A percentile compares a stretch with the other conserved stretches of the same genome.
These are phyloP conservation scores for Nemophila menziesii DNA, from an alignment of 257 asterid species.

Conservation along the genomic window DNA sequence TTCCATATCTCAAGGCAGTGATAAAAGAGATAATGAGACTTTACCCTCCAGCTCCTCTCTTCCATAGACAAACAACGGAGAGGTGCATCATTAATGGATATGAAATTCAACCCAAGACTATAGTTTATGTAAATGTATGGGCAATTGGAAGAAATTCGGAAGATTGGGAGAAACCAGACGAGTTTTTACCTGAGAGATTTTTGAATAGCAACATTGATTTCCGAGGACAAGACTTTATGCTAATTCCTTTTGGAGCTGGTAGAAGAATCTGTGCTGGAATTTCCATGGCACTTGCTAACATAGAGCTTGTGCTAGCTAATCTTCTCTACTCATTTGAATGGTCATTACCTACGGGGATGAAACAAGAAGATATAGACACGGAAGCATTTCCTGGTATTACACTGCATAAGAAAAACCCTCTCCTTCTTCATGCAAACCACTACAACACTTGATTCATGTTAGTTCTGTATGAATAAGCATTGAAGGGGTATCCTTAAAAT, in stretches of 20 bases:
- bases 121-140: background rate
- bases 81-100: background rate
- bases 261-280: constrained; percentile 2
- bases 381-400: background rate
- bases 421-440: too few species aligned
- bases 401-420: constrained; percentile 2
- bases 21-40: constrained; percentile 25
- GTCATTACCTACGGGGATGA: background rate
- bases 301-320: background rate
- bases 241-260: constrained; percentile 1
- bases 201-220: background rate
- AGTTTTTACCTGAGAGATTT: background rate
- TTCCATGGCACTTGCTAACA: background rate
- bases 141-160: background rate
- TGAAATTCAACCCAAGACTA: background rate
- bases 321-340: background rate
- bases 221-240: background rate
- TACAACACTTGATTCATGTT: too few species aligned
- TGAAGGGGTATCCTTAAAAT: too few species aligned
- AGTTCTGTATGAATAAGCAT: too few species aligned
- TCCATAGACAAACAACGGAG: background rate
- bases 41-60: constrained; percentile 4
- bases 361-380: constrained; percentile 1
- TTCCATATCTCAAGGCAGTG: constrained; percentile 29
- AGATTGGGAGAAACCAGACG: background rate